A percentile compares a stretch with the other conserved stretches of the same genome.
phyloP scores from a whole-genome alignment of 2,329 filamentous ascomycete species.

The Graphilbum ipis-grandicollis region DNA sequence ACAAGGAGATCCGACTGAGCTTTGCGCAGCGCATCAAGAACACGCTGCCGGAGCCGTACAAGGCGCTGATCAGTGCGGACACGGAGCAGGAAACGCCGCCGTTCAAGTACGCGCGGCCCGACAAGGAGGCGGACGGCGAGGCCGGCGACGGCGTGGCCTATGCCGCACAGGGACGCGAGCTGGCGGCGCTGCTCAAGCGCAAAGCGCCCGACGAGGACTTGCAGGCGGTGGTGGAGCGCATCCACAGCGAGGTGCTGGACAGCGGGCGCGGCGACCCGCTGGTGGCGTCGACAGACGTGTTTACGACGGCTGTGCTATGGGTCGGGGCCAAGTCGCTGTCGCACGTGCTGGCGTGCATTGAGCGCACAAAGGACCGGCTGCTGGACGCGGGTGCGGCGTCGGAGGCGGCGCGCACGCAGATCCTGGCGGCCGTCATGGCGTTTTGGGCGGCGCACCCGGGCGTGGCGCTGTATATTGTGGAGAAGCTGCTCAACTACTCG shows the following conservation, averaged over 20 bases:
- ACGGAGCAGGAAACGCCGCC: constrained; percentile 94
- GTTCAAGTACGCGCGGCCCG: constrained; percentile 54
- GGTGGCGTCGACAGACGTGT: constrained; percentile 79
- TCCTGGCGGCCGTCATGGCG: constrained; percentile 74
- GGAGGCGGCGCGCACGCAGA: constrained; percentile 64
- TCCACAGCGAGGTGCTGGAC: constrained; percentile 61
- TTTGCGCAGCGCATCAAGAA: constrained; percentile 94
- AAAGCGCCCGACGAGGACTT: constrained; percentile 79
- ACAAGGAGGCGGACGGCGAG: neutral
- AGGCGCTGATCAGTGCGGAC: constrained; percentile 64
- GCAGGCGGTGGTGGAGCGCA: constrained; percentile 61
- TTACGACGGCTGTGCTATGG: constrained; percentile 83
- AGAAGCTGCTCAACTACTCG: constrained; percentile 94
- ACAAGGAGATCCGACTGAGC: constrained; percentile 92
- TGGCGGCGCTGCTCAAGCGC: constrained; percentile 61
- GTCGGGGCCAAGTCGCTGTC: constrained; percentile 91
- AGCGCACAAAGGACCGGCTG: constrained; percentile 80
- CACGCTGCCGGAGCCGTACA: constrained; percentile 72
- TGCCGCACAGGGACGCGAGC: constrained; percentile 64
- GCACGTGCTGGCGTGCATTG: constrained; percentile 88
- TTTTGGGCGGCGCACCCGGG: constrained; percentile 93
- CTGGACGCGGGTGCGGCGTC: constrained; percentile 61
- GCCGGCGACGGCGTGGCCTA: constrained; percentile 31
- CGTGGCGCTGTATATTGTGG: constrained; percentile 78
- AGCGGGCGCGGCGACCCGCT: constrained; percentile 54